These are phyloP conservation scores for Citropsis articulata DNA, from an alignment of 345 rosid species.

Conservation along the genomic window DNA sequence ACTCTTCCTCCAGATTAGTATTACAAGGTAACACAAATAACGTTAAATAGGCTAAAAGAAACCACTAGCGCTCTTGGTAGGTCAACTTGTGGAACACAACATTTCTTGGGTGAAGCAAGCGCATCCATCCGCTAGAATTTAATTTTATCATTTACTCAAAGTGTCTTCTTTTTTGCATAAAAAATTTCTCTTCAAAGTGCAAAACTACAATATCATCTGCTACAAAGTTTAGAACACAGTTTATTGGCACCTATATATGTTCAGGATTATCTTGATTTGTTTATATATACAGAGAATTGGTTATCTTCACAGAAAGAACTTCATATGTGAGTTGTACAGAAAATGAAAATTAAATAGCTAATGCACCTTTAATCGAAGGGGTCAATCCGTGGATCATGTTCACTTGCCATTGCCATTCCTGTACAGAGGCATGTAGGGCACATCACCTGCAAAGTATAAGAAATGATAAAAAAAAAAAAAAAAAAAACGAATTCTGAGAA, in stretches of 20 bases:
- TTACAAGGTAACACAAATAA: neutral
- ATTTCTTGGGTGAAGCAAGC: neutral
- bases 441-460: conserved; percentile 64
- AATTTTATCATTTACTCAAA: too few relatives aligned
- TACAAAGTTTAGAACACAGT: too few relatives aligned
- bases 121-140: neutral
- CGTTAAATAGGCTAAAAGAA: neutral
- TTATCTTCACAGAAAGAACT: neutral
- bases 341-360: neutral
- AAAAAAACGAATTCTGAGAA: neutral
- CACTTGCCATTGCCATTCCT: conserved; percentile 99
- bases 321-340: neutral
- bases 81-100: neutral
- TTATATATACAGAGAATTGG: conserved; percentile 4
- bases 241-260: neutral
- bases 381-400: conserved; percentile 89
- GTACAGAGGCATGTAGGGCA: conserved; percentile 98
- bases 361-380: conserved; percentile 66
- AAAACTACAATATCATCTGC: too few relatives aligned
- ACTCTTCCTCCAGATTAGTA: neutral
- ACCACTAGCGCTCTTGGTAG: neutral
- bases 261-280: neutral
- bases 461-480: neutral
- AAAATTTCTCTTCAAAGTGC: too few relatives aligned
- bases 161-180: too few relatives aligned